Percentiles rank a stretch among this genome's conserved stretches.
phyloP scores from a whole-genome alignment of 345 rosid genomes.

The Cochlearia excelsa region DNA sequence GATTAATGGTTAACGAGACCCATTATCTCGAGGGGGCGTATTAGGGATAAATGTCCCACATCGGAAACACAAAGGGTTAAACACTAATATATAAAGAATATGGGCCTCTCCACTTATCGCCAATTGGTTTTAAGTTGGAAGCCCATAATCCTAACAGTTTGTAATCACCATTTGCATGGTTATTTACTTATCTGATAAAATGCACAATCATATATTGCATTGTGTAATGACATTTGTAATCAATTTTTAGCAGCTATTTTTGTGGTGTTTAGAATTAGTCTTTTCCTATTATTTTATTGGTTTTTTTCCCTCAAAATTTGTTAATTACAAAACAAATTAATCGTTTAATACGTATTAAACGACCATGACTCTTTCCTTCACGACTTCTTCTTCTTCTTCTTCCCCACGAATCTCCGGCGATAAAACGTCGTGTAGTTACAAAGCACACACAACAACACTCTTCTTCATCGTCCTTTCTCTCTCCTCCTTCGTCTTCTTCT shows the following conservation, averaged over 20 bases:
- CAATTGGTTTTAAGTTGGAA: no score
- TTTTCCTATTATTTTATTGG: not conserved
- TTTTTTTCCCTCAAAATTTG: constrained; percentile 12
- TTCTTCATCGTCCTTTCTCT: constrained; percentile 36
- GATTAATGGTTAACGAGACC: no score
- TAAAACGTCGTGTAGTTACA: constrained; percentile 11
- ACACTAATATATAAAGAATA: no score
- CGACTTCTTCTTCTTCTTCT: constrained; percentile 22
- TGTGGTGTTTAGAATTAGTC: constrained; percentile 25
- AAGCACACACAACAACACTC: constrained; percentile 32
- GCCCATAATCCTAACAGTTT: no score
- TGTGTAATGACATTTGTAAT: not conserved
- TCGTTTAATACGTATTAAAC: constrained; percentile 19
- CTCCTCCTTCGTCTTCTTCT: constrained; percentile 28
- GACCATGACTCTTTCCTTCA: constrained; percentile 27
- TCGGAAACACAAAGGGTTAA: no score
- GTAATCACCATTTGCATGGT: no score
- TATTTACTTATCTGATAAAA: no score
- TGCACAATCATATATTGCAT: no score
- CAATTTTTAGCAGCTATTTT: constrained; percentile 30
- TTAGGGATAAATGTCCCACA: no score
- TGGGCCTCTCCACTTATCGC: no score
- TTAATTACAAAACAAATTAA: constrained; percentile 14
- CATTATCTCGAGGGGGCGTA: no score
- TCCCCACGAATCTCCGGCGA: constrained; percentile 22